Evolutionary conservation across 1,284 basidiomycete species (phyloP), one percentile per base, ranked within the genome.

Genomic region (Papiliotrema laurentii): DNA sequence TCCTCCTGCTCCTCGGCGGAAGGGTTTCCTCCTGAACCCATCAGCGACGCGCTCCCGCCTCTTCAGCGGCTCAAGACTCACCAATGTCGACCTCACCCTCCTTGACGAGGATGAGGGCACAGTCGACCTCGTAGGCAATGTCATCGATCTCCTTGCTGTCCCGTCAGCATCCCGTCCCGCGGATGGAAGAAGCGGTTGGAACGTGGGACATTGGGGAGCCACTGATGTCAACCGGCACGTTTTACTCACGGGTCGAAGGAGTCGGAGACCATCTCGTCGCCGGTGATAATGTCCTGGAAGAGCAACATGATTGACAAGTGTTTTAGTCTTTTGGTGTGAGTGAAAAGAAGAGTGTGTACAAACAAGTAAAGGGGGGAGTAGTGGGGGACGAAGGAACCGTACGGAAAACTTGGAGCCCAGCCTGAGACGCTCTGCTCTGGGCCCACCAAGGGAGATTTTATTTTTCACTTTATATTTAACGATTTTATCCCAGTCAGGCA

Each of bases 181-280:
- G 26, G 11, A 38, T 30, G n/a, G 14, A 13, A 24, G 4, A 14
- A 18, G 19, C 31, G 31, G 16, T 21, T 25, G n/a, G 38, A 11
- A 40, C 22, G 40, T 44, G 36, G 40, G 40, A 42, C 45, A 26
- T n/a, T n/a, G n/a, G n/a, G n/a, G n/a, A n/a, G n/a, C n/a, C n/a
- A n/a, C n/a, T n/a, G n/a, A n/a, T n/a, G n/a, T n/a, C n/a, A n/a
- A n/a, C n/a, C n/a, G n/a, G n/a, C n/a, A n/a, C n/a, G n/a, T n/a
- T n/a, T n/a, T n/a, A 75, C 83, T 63, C 64, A 91, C 87, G 87
- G 45, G 40, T 85, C 83, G 80, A 86, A 97, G 60, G 92, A 91
- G 79, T 94, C 90, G 39, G 90, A 91, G 82, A 89, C 82, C 82
- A 99, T 87, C 81, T 99, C 94, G 72, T 97, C 93, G 57, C 77